Evolutionary conservation across 2,329 filamentous ascomycete genomes (phyloP), one percentile per base, ranked within the genome.

Genomic region (Colletotrichum sp.): DNA sequence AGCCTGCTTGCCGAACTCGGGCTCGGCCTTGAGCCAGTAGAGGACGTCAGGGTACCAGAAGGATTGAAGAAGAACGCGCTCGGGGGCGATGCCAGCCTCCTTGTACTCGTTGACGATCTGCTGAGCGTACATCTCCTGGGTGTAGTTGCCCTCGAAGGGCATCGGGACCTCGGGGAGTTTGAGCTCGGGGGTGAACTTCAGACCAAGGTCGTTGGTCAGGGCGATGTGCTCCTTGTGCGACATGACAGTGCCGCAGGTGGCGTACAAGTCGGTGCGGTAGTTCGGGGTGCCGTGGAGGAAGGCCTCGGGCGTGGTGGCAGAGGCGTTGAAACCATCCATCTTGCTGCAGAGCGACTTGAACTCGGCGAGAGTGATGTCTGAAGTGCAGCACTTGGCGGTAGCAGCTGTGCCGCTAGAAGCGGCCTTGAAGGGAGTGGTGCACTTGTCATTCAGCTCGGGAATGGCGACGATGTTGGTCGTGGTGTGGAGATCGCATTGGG

Each of bases 131-230:
- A 87, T 84, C 78, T 90, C 84, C 80, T 94, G 92, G 0, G 93
- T 94, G 85, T 94, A 94, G 80, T 88, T 81, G 34, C 87, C 87
- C 58, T 86, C 81, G 81, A 93, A 95, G 0, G 93, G 93, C 92
- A 95, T 94, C n/a, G 87, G 81, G n/a, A 94, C 90, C 78, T 90
- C 86, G 43, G 91, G 92, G 0, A 90, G 90, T 86, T 95, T 95
- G 36, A 94, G 87, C 83, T 94, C 92, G 7, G 91, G 89, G 0
- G 91, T 93, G 83, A 93, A 94, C 78, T 91, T 88, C 12, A 93
- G 86, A 48, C 90, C 92, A 56, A 91, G 86, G 3, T 83, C 82
- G 78, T 93, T 86, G 65, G 92, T 88, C 52, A 93, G 82, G 38
- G 86, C 83, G 79, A 95, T 92, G 83, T 91, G 92, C 77, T 93